These are phyloP conservation scores for Trichoderma afroharzianum DNA, from an alignment of 2,329 filamentous ascomycete genomes.

Conservation along the genomic window DNA sequence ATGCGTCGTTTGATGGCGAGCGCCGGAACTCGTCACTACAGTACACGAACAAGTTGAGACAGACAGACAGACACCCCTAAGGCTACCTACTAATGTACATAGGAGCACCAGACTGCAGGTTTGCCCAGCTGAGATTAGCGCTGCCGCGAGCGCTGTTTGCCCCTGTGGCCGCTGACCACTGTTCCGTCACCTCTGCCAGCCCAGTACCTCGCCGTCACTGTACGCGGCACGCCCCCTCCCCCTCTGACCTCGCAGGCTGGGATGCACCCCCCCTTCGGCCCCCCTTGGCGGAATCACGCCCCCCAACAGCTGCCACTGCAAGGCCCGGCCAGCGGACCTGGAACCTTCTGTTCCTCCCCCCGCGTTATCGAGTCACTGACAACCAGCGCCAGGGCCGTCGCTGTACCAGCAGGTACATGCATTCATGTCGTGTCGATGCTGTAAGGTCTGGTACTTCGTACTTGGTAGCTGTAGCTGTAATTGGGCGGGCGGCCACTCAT, in stretches of 20 bases:
- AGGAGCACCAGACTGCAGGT: neutral
- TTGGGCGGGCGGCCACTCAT: conserved; percentile 15
- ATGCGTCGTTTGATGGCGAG: neutral
- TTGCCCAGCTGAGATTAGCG: conserved; percentile 17
- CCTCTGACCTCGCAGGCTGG: neutral
- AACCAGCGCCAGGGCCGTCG: conserved; percentile 7
- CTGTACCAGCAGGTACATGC: conserved; percentile 1
- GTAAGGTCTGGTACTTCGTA: neutral
- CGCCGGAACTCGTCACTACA: neutral
- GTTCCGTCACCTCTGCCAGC: neutral
- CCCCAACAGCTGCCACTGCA: neutral
- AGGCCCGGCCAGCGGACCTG: neutral
- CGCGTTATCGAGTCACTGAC: conserved; percentile 17
- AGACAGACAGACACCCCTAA: neutral
- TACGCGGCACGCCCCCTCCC: neutral
- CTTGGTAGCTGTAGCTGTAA: neutral
- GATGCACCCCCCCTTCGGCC: neutral
- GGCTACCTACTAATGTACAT: too few relatives aligned
- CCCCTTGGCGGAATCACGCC: conserved; percentile 6
- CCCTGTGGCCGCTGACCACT: conserved; percentile 15
- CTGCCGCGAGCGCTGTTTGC: conserved; percentile 1
- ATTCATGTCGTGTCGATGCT: neutral
- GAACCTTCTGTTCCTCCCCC: neutral
- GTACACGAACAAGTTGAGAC: too few relatives aligned
- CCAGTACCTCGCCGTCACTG: neutral